Evolutionary conservation across 208 protist species (phyloP).

Genomic region (Leishmania braziliensis): DNA sequence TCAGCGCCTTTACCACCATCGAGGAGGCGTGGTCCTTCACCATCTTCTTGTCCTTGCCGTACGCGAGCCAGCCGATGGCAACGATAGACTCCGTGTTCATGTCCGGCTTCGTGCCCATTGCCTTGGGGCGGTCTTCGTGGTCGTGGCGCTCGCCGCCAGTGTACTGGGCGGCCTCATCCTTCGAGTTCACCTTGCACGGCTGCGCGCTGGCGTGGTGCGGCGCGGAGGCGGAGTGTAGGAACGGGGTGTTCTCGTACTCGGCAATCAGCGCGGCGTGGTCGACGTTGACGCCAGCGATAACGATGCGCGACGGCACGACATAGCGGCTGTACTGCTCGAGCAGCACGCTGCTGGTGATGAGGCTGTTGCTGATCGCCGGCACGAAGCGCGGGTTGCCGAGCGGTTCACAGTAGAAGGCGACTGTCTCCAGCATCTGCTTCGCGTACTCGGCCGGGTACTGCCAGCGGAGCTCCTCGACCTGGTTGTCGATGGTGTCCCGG

Average conservation of each 20-base stretch:
- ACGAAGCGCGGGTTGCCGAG: slow-evolving; percentile 88
- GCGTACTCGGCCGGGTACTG: slow-evolving; percentile 78
- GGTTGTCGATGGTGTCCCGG: slow-evolving; percentile 86
- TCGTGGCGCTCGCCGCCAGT: slow-evolving; percentile 79
- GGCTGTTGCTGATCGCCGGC: slow-evolving; percentile 67
- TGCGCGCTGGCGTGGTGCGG: slow-evolving; percentile 64
- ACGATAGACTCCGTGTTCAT: slow-evolving; percentile 85
- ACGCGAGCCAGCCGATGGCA: slow-evolving; percentile 82
- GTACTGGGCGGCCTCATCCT: slow-evolving; percentile 74
- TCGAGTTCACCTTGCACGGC: slow-evolving; percentile 24
- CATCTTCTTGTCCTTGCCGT: slow-evolving; percentile 54
- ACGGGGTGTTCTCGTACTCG: slow-evolving; percentile 89
- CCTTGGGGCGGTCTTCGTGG: slow-evolving; percentile 85
- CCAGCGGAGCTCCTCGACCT: slow-evolving; percentile 83
- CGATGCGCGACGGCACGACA: slow-evolving; percentile 72
- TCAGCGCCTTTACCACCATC: slow-evolving; percentile 65
- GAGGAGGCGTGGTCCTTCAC: slow-evolving; percentile 75
- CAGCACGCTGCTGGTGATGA: slow-evolving; percentile 67
- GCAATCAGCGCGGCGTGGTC: slow-evolving; percentile 81
- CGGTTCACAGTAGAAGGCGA: slow-evolving; percentile 88
- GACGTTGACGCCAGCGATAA: slow-evolving; percentile 91
- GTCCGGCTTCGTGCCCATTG: slow-evolving; percentile 86
- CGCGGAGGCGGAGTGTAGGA: slow-evolving; percentile 61
- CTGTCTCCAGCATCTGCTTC: slow-evolving; percentile 78
- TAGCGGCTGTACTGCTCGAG: slow-evolving; percentile 80